Base-by-base conservation (phyloP, 2,329 filamentous ascomycete species). In the Epichloe glyceriae region DNA sequence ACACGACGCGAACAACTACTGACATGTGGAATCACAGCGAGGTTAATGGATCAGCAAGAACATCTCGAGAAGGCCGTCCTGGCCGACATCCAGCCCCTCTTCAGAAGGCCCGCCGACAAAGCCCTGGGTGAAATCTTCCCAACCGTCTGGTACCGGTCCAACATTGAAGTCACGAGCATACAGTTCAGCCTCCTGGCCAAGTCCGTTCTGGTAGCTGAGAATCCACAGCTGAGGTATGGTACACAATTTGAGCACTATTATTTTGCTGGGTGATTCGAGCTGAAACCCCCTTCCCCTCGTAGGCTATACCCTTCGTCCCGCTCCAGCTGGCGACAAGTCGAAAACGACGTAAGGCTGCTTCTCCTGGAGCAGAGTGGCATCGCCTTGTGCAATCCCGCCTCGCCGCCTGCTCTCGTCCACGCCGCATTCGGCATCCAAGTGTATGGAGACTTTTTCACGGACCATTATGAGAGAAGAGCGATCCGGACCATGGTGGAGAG, bases 381-480 rank as follows among this genome's bases (percentile, higher is more conserved):
- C 12, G 64, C 66, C 3, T 58, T 70, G 11, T 68, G 67, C 43
- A 66, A 70, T 39, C 63, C 66, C 0, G 61, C 57, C 0, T 69
- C 64, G 3, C 66, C 67, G 0, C 67, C 67, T 0, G 67, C 66
- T 1, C 59, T 70, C 2, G 64, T 70, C 3, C 67, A 70, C 6
- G 64, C 67, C 0, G 65, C 64, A 0, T 65, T 70, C 37, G 66
- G 67, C 4, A 69, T 70, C 53, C 65, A 69, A 57, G 52, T 70
- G n/a, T 70, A 70, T 26, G 66, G 67, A 1, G 67, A 70, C 47
- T 70, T 68, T 45, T 70, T 70, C 52, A 69, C 67, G 2, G 67
- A 70, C 49, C 60, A 58, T 10, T 69, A 67, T 44, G 67, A 70
- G 52, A 58, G 67, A 1, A 57, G 58, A 19, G 67, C 67, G 1